phyloP scores from a whole-genome alignment of 495 filamentous ascomycete genomes.

The Talaromyces thailandensis region DNA sequence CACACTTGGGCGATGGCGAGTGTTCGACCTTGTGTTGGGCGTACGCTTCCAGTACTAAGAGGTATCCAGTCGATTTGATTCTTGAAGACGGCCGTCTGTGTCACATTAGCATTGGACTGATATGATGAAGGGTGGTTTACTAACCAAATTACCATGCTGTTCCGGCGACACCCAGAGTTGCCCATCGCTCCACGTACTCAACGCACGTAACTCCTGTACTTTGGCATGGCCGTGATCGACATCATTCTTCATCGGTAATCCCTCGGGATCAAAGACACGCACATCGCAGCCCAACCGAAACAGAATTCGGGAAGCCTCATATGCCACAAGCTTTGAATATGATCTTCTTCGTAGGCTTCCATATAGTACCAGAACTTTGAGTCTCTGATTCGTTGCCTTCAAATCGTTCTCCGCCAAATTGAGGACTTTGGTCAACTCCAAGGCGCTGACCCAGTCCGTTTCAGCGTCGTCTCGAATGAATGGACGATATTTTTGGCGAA shows the following conservation, averaged over 20 bases:
- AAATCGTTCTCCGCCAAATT: constrained; percentile 43
- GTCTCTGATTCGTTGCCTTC: constrained; percentile 26
- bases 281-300: constrained; percentile 61
- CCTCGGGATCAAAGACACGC: constrained; percentile 51
- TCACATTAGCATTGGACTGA: background rate
- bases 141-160: constrained; percentile 60
- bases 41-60: constrained; percentile 49
- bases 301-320: constrained; percentile 53
- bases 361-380: constrained; percentile 56
- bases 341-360: constrained; percentile 53
- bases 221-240: constrained; percentile 47
- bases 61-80: constrained; percentile 75
- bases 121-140: constrained; percentile 10
- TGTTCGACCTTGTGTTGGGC: constrained; percentile 62
- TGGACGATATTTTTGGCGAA: constrained; percentile 48
- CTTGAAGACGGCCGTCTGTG: constrained; percentile 60
- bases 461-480: constrained; percentile 35
- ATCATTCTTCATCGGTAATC: constrained; percentile 57
- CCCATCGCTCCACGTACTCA: constrained; percentile 60
- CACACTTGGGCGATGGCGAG: constrained; percentile 56
- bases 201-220: constrained; percentile 55
- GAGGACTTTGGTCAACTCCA: constrained; percentile 48
- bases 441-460: constrained; percentile 44
- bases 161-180: constrained; percentile 64
- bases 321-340: constrained; percentile 53